Evolutionary conservation across 768 basidiomycete species (phyloP).

Genomic region (Tylopilus vinaceipallidus): DNA sequence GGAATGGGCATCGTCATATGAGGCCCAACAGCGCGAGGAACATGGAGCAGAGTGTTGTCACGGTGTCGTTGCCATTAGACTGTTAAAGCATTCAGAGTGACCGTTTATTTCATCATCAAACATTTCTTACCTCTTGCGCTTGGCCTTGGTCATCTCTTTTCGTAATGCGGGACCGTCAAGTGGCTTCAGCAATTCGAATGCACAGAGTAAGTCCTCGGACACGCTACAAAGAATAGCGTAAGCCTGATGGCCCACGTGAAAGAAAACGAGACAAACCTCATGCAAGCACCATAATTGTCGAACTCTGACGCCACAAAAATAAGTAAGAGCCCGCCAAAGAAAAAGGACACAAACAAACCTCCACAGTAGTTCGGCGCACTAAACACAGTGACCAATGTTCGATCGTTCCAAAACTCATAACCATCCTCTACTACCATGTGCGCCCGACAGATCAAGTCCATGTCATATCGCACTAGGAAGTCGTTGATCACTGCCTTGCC

Average conservation of each 20-base stretch:
- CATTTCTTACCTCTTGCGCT: conserved; percentile 81
- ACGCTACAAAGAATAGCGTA: conserved; percentile 51
- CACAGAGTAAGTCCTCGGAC: conserved; percentile 94
- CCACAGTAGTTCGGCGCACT: conserved; percentile 97
- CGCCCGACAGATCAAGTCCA: conserved; percentile 98
- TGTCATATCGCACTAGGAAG: conserved; percentile 92
- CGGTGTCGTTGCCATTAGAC: conserved; percentile 35
- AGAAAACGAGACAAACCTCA: conserved; percentile 58
- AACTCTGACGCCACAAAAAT: conserved; percentile 58
- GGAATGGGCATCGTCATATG: too few relatives aligned
- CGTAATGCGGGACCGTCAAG: conserved; percentile 91
- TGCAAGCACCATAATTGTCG: conserved; percentile 93
- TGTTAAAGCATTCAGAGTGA: conserved; percentile 9
- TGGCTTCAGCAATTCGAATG: conserved; percentile 96
- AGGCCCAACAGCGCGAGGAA: conserved; percentile 1
- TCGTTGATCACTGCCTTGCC: conserved; percentile 97
- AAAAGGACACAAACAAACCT: conserved; percentile 53
- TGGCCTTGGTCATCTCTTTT: conserved; percentile 98
- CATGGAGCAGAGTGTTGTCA: conserved; percentile 11
- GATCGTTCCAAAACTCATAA: conserved; percentile 99
- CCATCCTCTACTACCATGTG: conserved; percentile 99
- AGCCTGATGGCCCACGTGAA: conserved; percentile 6
- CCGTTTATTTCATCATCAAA: not conserved
- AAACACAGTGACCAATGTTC: conserved; percentile 97
- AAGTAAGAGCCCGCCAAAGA: conserved; percentile 10